Evolutionary conservation across 139 green algal genomes (phyloP), one percentile per base, ranked within the genome.

Genomic region (Edaphochlamys debaryana): DNA sequence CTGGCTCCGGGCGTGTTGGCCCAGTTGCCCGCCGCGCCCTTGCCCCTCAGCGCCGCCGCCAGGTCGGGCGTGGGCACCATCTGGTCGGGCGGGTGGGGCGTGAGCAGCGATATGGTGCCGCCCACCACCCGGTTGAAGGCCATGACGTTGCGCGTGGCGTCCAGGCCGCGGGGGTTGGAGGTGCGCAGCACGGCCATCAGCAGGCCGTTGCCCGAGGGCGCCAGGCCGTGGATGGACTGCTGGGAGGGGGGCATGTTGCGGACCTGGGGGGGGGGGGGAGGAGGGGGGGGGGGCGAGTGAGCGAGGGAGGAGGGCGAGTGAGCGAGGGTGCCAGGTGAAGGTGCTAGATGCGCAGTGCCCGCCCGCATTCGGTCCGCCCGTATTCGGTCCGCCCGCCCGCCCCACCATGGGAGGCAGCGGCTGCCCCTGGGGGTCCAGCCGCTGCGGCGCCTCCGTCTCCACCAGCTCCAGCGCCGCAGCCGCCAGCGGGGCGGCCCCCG

Each of bases 361-460:
- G n/a, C n/a, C n/a, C n/a, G n/a, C n/a, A n/a, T n/a, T n/a, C n/a
- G n/a, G n/a, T n/a, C n/a, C n/a, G n/a, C n/a, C n/a, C n/a, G n/a
- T n/a, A n/a, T n/a, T n/a, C n/a, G n/a, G n/a, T n/a, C n/a, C n/a
- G n/a, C n/a, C n/a, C n/a, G n/a, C n/a, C n/a, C n/a, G n/a, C n/a
- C n/a, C n/a, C n/a, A n/a, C n/a, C n/a, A 9, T 9, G 45, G 45
- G 42, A 82, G 76, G 0, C 29, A 32, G 11, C 13, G 19, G 63
- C 76, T 82, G 76, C 63, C 54, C n/a, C n/a, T n/a, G n/a, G 32
- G 76, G 76, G 32, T 82, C 76, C 40, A 82, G 63, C 2, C 76
- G 76, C 13, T 66, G 42, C 60, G 67, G 37, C 45, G 62, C 62
- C 32, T 66, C 63, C 11, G 30, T 22, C n/a, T 63, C 58, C 75